Conservation (phyloP, 805 yeast genomes). For the Kregervanrija fluxuum region DNA sequence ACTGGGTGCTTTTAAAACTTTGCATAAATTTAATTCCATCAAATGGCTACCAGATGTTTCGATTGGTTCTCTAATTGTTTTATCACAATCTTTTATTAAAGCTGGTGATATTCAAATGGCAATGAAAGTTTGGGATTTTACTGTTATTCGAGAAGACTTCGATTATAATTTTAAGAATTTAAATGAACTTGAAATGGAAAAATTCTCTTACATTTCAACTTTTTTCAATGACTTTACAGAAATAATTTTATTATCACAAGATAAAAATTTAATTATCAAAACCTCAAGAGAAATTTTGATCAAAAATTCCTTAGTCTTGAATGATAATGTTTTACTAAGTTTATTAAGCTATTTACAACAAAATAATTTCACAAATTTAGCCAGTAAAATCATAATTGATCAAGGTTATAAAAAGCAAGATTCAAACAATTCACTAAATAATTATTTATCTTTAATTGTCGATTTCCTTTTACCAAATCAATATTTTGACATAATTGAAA, state of each 20-base stretch:
- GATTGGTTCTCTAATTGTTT: slow-evolving; percentile 18
- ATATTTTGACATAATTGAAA: slow-evolving; percentile 12
- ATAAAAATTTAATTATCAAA: slow-evolving; percentile 20
- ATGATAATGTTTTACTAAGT: slow-evolving; percentile 17
- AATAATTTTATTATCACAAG: slow-evolving; percentile 13
- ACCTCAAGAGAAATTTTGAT: slow-evolving; percentile 23
- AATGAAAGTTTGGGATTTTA: slow-evolving; percentile 25
- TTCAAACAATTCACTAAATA: slow-evolving; percentile 15
- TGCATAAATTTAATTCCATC: slow-evolving; percentile 22
- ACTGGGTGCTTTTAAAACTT: slow-evolving; percentile 17
- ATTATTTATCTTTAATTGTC: slow-evolving; percentile 24
- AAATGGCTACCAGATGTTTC: slow-evolving; percentile 30
- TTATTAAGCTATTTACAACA: slow-evolving; percentile 20
- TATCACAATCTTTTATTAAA: slow-evolving; percentile 20
- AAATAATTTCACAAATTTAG: slow-evolving; percentile 11
- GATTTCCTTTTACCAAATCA: slow-evolving; percentile 21
- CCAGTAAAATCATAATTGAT: slow-evolving; percentile 21
- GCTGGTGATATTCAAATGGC: slow-evolving; percentile 18
- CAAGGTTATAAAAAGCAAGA: slow-evolving; percentile 26
- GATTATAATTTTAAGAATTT: slow-evolving; percentile 15
- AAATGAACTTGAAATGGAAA: slow-evolving; percentile 5
- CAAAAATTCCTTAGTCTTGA: slow-evolving; percentile 21
- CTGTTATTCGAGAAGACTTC: slow-evolving; percentile 26
- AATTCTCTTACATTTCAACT: slow-evolving; percentile 12
- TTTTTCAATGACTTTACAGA: slow-evolving; percentile 19